These are phyloP conservation scores for Fremontodendron californicum DNA, from an alignment of 345 rosid species.

Conservation along the genomic window DNA sequence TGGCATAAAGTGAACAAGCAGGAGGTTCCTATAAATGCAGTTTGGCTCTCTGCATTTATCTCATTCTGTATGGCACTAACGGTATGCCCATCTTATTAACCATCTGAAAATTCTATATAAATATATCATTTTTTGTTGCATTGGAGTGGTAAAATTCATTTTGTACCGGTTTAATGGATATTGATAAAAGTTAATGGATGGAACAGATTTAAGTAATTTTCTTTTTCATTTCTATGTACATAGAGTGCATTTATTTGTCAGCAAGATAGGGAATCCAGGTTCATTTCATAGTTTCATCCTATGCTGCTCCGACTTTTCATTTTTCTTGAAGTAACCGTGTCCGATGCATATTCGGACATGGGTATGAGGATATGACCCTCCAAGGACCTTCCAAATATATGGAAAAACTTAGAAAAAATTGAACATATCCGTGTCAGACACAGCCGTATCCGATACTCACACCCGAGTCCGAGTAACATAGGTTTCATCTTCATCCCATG, in stretches of 20 bases:
- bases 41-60: constrained; percentile 71
- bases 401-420: no score
- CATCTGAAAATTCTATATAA: constrained; percentile 4
- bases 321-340: no score
- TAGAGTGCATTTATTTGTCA: neutral
- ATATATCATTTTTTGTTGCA: neutral
- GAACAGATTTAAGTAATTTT: neutral
- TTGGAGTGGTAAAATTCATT: neutral
- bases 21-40: constrained; percentile 83
- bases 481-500: neutral
- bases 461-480: no score
- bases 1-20: constrained; percentile 92
- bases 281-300: neutral
- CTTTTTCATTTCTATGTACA: no score
- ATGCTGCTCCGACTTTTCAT: no score
- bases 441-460: no score
- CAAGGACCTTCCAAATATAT: no score
- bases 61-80: constrained; percentile 96
- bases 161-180: neutral
- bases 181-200: neutral
- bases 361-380: no score
- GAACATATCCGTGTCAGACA: no score
- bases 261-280: neutral
- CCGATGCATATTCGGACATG: no score
- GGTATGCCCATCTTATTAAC: constrained; percentile 33